Conservation (phyloP, 352 stramenopile genomes). For the Globisporangium splendens region DNA sequence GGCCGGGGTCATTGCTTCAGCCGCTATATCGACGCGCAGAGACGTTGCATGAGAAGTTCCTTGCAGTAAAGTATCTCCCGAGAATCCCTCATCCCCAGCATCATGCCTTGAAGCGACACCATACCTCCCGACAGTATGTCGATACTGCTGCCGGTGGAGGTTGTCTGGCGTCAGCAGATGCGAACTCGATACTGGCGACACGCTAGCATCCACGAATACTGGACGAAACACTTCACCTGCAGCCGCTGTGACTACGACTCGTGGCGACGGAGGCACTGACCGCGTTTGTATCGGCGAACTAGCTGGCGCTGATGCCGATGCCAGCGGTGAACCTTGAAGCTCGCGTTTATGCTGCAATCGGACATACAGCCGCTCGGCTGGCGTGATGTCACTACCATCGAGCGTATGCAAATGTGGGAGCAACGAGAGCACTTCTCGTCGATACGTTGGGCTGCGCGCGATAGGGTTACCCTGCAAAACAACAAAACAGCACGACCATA, state of each 20-base stretch:
- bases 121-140: not conserved
- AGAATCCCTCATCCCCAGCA: not conserved
- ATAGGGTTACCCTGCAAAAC: slow-evolving; percentile 52
- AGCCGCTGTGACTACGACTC: not conserved
- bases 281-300: not conserved
- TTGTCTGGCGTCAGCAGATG: slow-evolving; percentile 11
- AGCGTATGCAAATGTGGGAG: slow-evolving; percentile 51
- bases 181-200: slow-evolving; percentile 12
- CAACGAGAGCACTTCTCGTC: slow-evolving; percentile 49
- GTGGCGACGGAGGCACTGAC: not conserved
- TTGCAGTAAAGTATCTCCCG: not conserved
- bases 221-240: not conserved
- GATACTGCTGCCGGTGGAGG: not conserved
- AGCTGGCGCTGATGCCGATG: too few species aligned
- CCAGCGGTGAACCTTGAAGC: slow-evolving; percentile 8
- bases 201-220: not conserved
- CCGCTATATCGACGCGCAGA: slow-evolving; percentile 7
- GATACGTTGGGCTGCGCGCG: slow-evolving; percentile 29
- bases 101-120: not conserved
- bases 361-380: slow-evolving; percentile 46
- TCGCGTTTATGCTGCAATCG: slow-evolving; percentile 45
- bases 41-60: not conserved
- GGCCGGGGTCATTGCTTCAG: slow-evolving; percentile 4
- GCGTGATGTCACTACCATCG: slow-evolving; percentile 37
- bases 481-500: not conserved